Conservation (phyloP, 2,329 filamentous ascomycete genomes). For the Alternaria tenuissima region DNA sequence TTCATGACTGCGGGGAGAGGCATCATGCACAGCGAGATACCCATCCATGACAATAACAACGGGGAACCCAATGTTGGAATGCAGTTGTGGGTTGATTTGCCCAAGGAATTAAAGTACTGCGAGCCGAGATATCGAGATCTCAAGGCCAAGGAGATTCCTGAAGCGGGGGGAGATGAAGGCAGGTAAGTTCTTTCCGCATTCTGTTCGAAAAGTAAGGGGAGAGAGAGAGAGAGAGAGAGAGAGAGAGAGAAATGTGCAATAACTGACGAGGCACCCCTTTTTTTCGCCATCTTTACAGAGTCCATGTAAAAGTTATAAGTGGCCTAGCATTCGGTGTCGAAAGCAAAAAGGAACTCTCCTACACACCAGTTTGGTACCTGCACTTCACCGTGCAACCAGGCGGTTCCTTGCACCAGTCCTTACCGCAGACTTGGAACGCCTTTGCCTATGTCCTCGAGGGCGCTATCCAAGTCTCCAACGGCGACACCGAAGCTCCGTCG, state of each 20-base stretch:
- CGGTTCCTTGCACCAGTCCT: background rate
- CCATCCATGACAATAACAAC: background rate
- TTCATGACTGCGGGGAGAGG: background rate
- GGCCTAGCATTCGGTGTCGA: background rate
- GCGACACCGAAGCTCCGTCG: too few species aligned
- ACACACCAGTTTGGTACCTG: background rate
- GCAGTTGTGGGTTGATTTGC: background rate
- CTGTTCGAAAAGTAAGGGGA: too few species aligned
- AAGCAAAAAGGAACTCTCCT: background rate
- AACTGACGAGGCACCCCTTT: too few species aligned
- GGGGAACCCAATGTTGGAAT: background rate
- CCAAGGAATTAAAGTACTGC: background rate
- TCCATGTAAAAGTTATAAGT: background rate
- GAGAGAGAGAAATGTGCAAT: too few species aligned
- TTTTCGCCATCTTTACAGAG: too few species aligned
- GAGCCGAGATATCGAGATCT: background rate
- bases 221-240: too few species aligned
- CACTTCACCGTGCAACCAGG: background rate
- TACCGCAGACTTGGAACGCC: background rate
- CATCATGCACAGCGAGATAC: background rate
- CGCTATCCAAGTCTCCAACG: background rate
- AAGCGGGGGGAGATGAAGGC: accelerated
- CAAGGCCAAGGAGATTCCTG: background rate
- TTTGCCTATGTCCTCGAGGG: background rate
- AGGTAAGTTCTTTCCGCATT: background rate